Evolutionary conservation across 176 grass and related monocot genomes (phyloP), one percentile per base, ranked within the genome.

Genomic region (maize (Zea mays)): DNA sequence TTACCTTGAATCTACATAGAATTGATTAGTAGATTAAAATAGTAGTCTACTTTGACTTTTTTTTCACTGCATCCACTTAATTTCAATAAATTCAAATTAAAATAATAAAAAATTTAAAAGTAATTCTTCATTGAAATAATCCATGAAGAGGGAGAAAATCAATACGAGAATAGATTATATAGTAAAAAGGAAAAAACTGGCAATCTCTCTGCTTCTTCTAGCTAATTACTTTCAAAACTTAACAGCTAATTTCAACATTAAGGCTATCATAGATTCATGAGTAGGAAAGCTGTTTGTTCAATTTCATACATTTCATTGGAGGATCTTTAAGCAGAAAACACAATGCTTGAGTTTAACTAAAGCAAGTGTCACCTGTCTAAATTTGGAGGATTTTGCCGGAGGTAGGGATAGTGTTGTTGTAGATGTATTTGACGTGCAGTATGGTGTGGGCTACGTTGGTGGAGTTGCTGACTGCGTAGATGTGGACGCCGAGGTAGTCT

Each of bases 1-100:
- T 19, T 57, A 8, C 8, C 34, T 64, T 38, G 35, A 15, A 38
- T 65, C 62, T 65, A 17, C 62, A 16, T 65, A 65, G 36, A 39
- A 65, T 40, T 7, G 62, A 41, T 65, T 43, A 43, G 65, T 44
- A 20, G 65, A 44, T 67, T 67, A 17, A 67, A 67, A 67, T 44
- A 67, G 8, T 67, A 67, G 39, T 67, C 5, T 67, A 67, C 4
- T 64, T 64, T 35, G 15, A 37, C 61, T 63, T 38, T 1, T 38
- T 38, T 64, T 39, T 64, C 34, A 38, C 35, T 16, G 34, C 34
- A 64, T 64, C 61, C 33, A 64, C 61, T 64, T 64, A 38, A 16
- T 64, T 64, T 64, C 2, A 39, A 63, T 6, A 27, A 27, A 27
- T 27, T 27, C 3, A 36, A 36, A 9, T 62, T 3, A 62, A 62